Evolutionary conservation across 2,329 filamentous ascomycete genomes (phyloP), one percentile per base, ranked within the genome.

Genomic region (Fusarium sublunatum): DNA sequence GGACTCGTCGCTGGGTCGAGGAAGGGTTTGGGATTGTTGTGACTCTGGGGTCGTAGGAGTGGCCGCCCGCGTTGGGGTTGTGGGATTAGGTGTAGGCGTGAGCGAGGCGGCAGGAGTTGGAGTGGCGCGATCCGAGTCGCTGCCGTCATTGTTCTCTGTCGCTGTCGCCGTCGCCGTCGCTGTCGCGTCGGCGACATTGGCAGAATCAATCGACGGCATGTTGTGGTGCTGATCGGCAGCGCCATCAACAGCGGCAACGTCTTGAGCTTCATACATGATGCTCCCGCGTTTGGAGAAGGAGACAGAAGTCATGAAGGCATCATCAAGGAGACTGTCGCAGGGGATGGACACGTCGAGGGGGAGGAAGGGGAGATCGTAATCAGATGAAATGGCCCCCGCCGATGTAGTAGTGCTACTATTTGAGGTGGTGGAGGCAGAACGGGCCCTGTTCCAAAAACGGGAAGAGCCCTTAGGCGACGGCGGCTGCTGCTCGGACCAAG

Each of bases 231-330:
- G 46, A 28, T 64, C 53, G 57, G 64, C 62, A 43, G 54, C 61
- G 64, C 60, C 61, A 61, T 68, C 68, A 55, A 70, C 26, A 48
- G 51, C 48, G 50, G 54, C 45, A 35, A 62, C 64, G 58, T 69
- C 78, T 70, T 82, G 82, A 49, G 80, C 81, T 61, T 82, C 81
- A 70, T 88, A 81, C 81, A 89, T 85, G 68, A 89, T 78, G 74
- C 86, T 88, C 64, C 86, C 86, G 67, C 86, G 81, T 61, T 87
- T 86, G 54, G 86, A 88, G 71, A 89, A 89, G 64, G 81, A 81
- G 64, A 89, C 74, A 53, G 79, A 78, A 64, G 77, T 80, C 70
- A 88, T 74, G 70, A 85, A 83, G 68, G 82, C 83, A 76, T 87
- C 83, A 61, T 86, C 85, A 63, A 87, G 76, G 52, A 88, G 77